Evolutionary conservation across 345 rosid species (phyloP), one percentile per base, ranked within the genome.

Genomic region (Populus davidiana): DNA sequence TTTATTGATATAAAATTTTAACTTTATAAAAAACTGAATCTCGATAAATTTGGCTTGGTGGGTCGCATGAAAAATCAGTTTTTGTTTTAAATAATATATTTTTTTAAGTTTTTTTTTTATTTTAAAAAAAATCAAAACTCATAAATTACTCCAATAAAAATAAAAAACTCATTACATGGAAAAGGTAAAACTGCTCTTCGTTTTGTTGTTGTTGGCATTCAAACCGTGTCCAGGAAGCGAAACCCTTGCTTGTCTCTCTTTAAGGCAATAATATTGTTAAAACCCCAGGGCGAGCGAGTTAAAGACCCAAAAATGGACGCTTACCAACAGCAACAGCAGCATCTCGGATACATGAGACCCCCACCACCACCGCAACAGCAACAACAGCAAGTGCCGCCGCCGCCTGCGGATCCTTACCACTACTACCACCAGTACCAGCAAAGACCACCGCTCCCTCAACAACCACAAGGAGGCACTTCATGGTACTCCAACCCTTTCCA

Each of bases 241-340:
- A n/a, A 56, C 63, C 29, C 27, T 56, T n/a, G 25, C 31, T 29
- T 5, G 38, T 13, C 23, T 65, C 18, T 31, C 39, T 65, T 5
- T 8, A 4, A 13, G 69, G 63, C 29, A 56, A 56, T 56, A n/a
- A 56, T 56, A 69, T 23, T 23, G 13, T 14, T n/a, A 38, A 21
- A 38, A 35, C 27, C 44, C 33, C 43, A 67, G 11, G 10, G 16
- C 20, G 27, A 36, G n/a, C 36, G 47, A 67, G 27, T 20, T 25
- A 6, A 44, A 72, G 36, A 56, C 66, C 67, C 65, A n/a, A 27
- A 16, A 64, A 91, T 91, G 94, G 94, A 89, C 80, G 81, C 87
- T 20, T 86, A 85, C 84, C 92, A 83, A 20, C 94, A 81, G 73
- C 91, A 86, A 20, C 93, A 81, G 67, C 89, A 88, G 41, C 78